Evolutionary conservation across 1,284 basidiomycete genomes (phyloP), one percentile per base, ranked within the genome.

Genomic region (Cryptococcus hybrid): DNA sequence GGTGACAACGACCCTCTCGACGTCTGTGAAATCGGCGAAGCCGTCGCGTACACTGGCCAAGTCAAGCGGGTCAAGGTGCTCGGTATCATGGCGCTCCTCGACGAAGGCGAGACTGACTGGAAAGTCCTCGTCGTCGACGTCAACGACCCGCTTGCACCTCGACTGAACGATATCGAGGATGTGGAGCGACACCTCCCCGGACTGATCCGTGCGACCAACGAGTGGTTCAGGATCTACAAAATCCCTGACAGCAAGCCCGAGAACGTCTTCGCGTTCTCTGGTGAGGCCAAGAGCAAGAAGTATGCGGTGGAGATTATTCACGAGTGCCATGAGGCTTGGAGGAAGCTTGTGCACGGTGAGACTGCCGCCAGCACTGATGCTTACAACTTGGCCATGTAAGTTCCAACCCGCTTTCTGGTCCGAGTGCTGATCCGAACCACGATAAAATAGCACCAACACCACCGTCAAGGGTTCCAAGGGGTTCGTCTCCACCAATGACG

Each of bases 11-110:
- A 99, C 82, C 96, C 96, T 63, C 88, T 99, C 68, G 96, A 99
- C 80, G 95, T 99, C 63, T 98, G 96, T 81, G 96, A 99, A 82
- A 99, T 99, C 74, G 96, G 96, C 64, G 96, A 99, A 81, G 92
- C 95, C 78, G 91, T 99, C 71, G 96, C 94, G 65, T 93, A 95
- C 80, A 86, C 88, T 63, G 96, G 96, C 62, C 95, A 99, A 81
- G 86, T 99, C 80, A 99, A 99, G 84, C 96, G 99, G 81, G 96
- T 99, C 86, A 99, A 99, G 84, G 92, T 99, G 64, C 91, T 99
- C 75, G 96, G 96, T 68, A 96, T 99, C 84, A 99, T 99, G 95
- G 96, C 96, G 55, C 85, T 99, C 58, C 87, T 97, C 67, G 93
- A 97, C 75, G 93, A 97, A 79, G 93, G 93, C 70, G 93, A 97